Percentiles rank a stretch among this genome's conserved stretches.
Evolutionary conservation across 441 rosid species (phyloP).

Genomic region (Syzygium malaccense): DNA sequence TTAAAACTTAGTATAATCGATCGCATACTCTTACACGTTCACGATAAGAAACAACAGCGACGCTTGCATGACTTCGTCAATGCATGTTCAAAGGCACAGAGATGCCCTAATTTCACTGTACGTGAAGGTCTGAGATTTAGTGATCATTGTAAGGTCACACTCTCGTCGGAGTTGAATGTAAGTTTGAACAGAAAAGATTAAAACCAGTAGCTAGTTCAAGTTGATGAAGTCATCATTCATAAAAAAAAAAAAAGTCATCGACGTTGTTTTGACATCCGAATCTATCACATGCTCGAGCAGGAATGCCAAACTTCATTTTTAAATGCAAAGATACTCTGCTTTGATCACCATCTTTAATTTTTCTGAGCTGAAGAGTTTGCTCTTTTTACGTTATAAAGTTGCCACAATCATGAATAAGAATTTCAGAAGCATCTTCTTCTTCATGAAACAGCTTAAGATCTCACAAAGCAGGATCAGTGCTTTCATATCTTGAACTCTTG

Average conservation of each 20-base stretch:
- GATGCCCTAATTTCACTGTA: background rate
- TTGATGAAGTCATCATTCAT: background rate
- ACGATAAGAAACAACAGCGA: background rate
- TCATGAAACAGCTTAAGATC: background rate
- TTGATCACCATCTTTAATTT: background rate
- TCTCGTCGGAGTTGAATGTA: no score
- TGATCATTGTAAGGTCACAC: no score
- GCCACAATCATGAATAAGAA: background rate
- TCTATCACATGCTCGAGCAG: background rate
- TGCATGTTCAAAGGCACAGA: background rate
- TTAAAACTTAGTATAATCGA: background rate
- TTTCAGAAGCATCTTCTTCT: background rate
- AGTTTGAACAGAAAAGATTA: background rate
- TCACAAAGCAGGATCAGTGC: background rate
- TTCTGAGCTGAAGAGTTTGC: background rate
- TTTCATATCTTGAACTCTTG: background rate
- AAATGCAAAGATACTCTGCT: background rate
- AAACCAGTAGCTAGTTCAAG: background rate
- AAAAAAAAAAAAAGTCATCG: background rate
- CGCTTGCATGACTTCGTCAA: background rate
- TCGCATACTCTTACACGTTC: background rate
- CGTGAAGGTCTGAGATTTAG: no score
- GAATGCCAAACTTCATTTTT: background rate
- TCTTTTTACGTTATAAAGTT: background rate
- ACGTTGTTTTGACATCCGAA: background rate